Conservation (phyloP, 2,329 filamentous ascomycete species). For the Knufia petricola region DNA sequence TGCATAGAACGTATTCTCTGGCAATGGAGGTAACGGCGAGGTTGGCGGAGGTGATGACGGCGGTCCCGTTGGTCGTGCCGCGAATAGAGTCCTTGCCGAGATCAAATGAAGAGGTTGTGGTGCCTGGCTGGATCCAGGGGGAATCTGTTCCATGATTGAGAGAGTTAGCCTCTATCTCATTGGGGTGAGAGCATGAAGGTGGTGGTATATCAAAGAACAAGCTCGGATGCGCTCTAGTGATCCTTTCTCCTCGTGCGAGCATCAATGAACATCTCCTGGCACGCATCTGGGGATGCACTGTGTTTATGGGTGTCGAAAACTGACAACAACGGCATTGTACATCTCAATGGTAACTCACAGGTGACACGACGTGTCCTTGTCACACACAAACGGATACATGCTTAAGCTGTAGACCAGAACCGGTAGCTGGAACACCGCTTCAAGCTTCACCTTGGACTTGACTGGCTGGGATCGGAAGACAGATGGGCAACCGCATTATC, state of each 20-base stretch:
- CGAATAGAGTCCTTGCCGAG: conserved; percentile 5
- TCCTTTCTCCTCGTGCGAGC: neutral
- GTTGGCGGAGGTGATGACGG: conserved; percentile 9
- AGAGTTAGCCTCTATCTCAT: too few species aligned
- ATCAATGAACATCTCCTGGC: neutral
- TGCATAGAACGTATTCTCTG: neutral
- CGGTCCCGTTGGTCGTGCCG: conserved; percentile 3
- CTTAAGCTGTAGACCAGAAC: neutral
- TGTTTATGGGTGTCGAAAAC: neutral
- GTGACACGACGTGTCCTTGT: conserved; percentile 4
- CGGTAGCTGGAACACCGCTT: neutral
- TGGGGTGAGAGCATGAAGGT: neutral
- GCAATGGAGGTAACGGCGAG: conserved; percentile 5
- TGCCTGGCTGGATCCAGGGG: neutral
- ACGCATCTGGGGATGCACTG: neutral
- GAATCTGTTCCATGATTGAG: conserved; percentile 1
- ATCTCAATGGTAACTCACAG: conserved; percentile 2
- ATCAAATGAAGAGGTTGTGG: neutral
- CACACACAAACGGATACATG: conserved; percentile 4
- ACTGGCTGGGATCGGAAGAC: neutral
- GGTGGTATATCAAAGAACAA: neutral
- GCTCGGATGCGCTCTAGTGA: neutral
- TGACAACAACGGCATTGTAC: conserved; percentile 4
- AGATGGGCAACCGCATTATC: neutral
- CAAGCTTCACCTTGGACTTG: neutral